Base-by-base conservation (phyloP, 768 basidiomycete genomes). In the Lentinula lateritia region DNA sequence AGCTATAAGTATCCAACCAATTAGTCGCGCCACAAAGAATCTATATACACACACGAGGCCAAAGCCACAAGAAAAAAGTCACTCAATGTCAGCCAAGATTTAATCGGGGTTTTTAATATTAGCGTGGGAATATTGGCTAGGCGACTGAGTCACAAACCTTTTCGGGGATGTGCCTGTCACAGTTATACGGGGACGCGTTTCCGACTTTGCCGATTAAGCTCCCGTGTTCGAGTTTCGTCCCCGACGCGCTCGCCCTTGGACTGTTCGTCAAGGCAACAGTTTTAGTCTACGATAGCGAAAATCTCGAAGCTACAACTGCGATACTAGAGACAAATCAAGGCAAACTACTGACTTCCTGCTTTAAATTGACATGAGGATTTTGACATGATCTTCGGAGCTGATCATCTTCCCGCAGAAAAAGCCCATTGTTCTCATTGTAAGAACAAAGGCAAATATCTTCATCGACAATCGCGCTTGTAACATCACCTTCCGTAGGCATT, bases 1-100 rank as follows among this genome's bases (percentile, higher is more conserved):
- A 38, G 39, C 15, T 56, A 56, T 56, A 56, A 41, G 41, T 41
- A 41, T 6, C 4, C 13, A 18, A 45, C 35, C 35, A 54, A 39
- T 56, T 43, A 56, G 55, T 28, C 23, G 55, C 55, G 55, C 55
- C 55, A 56, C 55, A 56, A 43, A 9, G 23, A 32, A 42, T 34
- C 28, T 52, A 34, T 34, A 28, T 28, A 3, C 28, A 52, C 9
- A 52, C 50, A 52, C 50, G 50, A 36, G 50, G 50, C 50, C 28
- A 7, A 52, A 48, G 46, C 46, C 46, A 48, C 46, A 48, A 48
- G 46, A 48, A 48, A 48, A 48, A 48, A 23, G 16, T 12, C 18
- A 48, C 32, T 34, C 50, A 34, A 52, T 39, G 28, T 50, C 20
- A 50, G 15, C 6, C 28, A 36, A 52, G 35, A 36, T 34, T 34